Conservation (phyloP, 2,329 filamentous ascomycete species). For the Leptographium galeiforme region DNA sequence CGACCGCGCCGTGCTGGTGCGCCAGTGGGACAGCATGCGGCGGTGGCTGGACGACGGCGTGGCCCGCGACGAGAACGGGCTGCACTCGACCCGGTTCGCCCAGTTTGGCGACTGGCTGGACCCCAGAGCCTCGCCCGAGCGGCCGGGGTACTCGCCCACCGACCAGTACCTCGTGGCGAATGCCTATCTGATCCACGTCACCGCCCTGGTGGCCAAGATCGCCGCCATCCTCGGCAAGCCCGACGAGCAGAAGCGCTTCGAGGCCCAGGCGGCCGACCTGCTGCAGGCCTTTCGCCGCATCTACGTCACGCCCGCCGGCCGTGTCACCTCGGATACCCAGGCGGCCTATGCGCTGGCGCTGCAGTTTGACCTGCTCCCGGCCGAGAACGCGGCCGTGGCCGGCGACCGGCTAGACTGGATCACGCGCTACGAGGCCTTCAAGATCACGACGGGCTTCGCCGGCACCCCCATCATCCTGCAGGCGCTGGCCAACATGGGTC, state of each 20-base stretch:
- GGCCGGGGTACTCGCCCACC: conserved; percentile 20
- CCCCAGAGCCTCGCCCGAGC: conserved; percentile 21
- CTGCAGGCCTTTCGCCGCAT: conserved; percentile 15
- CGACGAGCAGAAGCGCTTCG: conserved; percentile 10
- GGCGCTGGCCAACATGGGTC: conserved; percentile 6
- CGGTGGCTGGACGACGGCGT: conserved; percentile 15
- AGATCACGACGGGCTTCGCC: conserved; percentile 15
- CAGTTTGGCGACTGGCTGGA: conserved; percentile 29
- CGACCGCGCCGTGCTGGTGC: conserved; percentile 16
- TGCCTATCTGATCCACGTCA: conserved; percentile 23
- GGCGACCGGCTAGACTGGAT: conserved; percentile 1
- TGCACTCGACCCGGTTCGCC: conserved; percentile 16
- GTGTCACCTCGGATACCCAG: conserved; percentile 15
- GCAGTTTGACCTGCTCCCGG: conserved; percentile 12
- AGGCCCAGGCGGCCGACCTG: conserved; percentile 10
- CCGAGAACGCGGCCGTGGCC: conserved; percentile 2
- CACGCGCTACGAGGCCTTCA: conserved; percentile 7
- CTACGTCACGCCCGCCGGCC: conserved; percentile 13
- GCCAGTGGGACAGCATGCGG: conserved; percentile 16
- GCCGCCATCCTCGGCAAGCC: conserved; percentile 12
- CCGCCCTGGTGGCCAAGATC: conserved; percentile 15
- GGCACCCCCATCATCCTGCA: conserved; percentile 14
- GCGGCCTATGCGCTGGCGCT: conserved; percentile 16
- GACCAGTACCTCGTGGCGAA: conserved; percentile 22
- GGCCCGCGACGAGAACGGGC: conserved; percentile 14